Evolutionary conservation across 306 rosid genomes (phyloP).

Genomic region (Astragalus glycyphyllos): DNA sequence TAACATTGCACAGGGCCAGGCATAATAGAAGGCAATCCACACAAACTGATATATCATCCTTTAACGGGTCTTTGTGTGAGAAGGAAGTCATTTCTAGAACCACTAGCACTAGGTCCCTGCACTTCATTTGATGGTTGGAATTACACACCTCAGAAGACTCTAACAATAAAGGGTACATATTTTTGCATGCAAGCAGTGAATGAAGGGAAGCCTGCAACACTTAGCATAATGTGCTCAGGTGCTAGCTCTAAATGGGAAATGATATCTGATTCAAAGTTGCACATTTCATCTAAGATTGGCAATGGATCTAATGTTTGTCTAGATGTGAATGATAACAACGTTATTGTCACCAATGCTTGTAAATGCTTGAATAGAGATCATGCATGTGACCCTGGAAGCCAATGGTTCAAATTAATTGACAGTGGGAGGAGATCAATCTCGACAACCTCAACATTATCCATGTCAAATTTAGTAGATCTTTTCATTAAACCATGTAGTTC

Average conservation of each 20-base stretch:
- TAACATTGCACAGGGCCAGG: constrained; percentile 51
- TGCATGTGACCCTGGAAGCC: constrained; percentile 75
- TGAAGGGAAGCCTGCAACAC: constrained; percentile 55
- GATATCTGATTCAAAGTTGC: constrained; percentile 78
- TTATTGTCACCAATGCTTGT: constrained; percentile 68
- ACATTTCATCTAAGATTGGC: constrained; percentile 56
- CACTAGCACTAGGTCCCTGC: constrained; percentile 68
- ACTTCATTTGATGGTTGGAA: constrained; percentile 63
- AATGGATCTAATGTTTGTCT: constrained; percentile 65
- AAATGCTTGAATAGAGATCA: constrained; percentile 66
- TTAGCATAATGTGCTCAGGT: constrained; percentile 55
- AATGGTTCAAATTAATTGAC: constrained; percentile 84
- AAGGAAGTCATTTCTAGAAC: constrained; percentile 49
- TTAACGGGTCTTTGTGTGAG: constrained; percentile 69
- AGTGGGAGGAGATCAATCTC: constrained; percentile 50
- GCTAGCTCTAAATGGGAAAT: constrained; percentile 69
- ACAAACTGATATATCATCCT: constrained; percentile 78
- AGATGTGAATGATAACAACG: constrained; percentile 65
- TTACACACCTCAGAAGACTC: constrained; percentile 46
- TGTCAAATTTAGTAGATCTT: constrained; percentile 35
- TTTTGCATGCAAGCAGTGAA: constrained; percentile 65
- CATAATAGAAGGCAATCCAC: constrained; percentile 33
- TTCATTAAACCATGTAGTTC: constrained; percentile 30
- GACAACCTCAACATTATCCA: constrained; percentile 24
- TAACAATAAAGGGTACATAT: constrained; percentile 70